Base-by-base conservation (phyloP, 2,329 filamentous ascomycete species). In the Alternaria ventricosa region DNA sequence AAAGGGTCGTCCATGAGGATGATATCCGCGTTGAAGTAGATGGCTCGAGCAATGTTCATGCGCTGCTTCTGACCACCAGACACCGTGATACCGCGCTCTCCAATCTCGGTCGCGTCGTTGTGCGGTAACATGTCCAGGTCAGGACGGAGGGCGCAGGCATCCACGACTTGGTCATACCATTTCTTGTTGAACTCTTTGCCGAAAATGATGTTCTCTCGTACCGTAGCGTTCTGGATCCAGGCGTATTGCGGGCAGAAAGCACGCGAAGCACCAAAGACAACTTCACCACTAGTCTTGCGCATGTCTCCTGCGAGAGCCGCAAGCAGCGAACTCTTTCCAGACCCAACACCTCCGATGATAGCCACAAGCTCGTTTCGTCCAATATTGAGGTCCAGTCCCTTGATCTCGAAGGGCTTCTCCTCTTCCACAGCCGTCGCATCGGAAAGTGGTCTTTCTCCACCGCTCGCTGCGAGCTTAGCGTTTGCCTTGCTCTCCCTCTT, bases 201-300 rank as follows among this genome's bases (percentile, higher is more conserved):
- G 74, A 98, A 98, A 0, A 93, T 81, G 63, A 99, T 97, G 74
- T 99, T 99, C 33, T 97, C 89, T 65, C 89, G 89, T 4, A 98
- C 87, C 1, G 91, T 92, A 0, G 93, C 87, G 74, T 98, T 98
- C 76, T 98, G 95, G 53, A 99, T 97, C 96, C 96, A 99, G 0
- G 96, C 93, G 75, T 97, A 97, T 77, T 99, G 95, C 0, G 95
- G 95, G 69, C 96, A 98, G 73, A 97, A 97, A 0, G 95, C 93
- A 65, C 94, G 86, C 4, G 89, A 90, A 0, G 93, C 93, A 44
- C 94, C 92, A 70, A 96, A 87, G 0, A 88, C 86, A 6, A 96
- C 87, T 41, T 90, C 86, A 11, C 94, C 94, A 4, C 82, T 83
- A 0, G 92, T 96, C 78, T 90, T 91, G 47, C 94, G 89, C 95